These are phyloP conservation scores for Neonectria ditissima DNA, from an alignment of 2,329 filamentous ascomycete genomes.

Conservation along the genomic window DNA sequence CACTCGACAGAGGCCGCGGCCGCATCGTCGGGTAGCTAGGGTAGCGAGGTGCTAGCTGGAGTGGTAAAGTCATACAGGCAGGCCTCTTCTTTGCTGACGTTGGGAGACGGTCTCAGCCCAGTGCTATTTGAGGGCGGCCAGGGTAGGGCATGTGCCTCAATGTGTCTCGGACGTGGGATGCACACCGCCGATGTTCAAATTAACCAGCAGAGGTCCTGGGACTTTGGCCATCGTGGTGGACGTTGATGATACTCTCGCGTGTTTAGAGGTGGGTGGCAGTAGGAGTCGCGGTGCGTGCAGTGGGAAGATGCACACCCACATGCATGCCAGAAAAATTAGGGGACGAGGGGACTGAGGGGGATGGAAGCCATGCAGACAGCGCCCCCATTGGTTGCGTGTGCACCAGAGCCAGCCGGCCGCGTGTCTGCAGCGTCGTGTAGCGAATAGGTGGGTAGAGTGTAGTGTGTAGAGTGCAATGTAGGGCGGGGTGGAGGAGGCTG, in stretches of 20 bases:
- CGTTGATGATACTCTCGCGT: not conserved
- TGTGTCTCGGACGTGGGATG: constrained; percentile 14
- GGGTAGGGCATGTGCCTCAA: constrained; percentile 23
- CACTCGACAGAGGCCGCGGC: constrained; percentile 38
- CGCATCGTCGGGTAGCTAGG: constrained; percentile 39
- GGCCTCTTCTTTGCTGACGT: constrained; percentile 17
- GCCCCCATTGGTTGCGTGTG: constrained; percentile 13
- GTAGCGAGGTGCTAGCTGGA: constrained; percentile 25
- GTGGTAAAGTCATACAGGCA: constrained; percentile 17
- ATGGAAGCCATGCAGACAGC: constrained; percentile 7
- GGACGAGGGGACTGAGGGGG: constrained; percentile 16
- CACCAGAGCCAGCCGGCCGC: constrained; percentile 25
- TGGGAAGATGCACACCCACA: constrained; percentile 1
- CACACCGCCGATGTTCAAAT: not conserved
- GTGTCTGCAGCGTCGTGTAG: constrained; percentile 24
- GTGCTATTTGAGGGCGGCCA: constrained; percentile 2
- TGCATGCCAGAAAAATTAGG: constrained; percentile 11
- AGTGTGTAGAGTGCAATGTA: constrained; percentile 11
- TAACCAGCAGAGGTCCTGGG: constrained; percentile 3
- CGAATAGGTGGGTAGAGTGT: constrained; percentile 14
- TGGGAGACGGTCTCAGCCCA: constrained; percentile 21
- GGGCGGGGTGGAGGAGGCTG: constrained; percentile 17
- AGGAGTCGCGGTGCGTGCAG: not conserved
- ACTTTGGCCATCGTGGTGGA: constrained; percentile 8
- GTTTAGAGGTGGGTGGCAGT: not conserved